Conservation (phyloP, 2,329 filamentous ascomycete genomes). For the Tolypocladium album region DNA sequence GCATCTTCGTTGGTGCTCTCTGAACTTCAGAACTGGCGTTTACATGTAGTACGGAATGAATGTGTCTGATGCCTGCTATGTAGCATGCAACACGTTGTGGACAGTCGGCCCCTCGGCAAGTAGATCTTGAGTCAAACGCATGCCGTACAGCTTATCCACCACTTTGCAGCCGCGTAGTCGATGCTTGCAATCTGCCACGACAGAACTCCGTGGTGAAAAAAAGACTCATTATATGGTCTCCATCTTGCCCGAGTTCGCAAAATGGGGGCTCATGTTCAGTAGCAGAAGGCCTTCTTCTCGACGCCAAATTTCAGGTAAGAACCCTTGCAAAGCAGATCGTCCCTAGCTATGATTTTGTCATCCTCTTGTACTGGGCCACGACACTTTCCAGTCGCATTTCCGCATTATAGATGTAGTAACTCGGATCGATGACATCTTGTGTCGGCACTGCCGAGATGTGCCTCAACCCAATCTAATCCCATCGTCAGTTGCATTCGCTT, state of each 20-base stretch:
- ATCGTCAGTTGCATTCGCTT: constrained; percentile 7
- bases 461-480: background rate
- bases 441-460: background rate
- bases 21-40: background rate
- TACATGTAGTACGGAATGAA: too few species aligned
- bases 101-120: background rate
- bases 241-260: constrained; percentile 29
- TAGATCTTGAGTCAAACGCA: background rate
- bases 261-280: constrained; percentile 27
- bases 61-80: too few species aligned
- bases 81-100: too few species aligned
- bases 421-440: background rate
- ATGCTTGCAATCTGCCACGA: constrained; percentile 12
- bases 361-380: constrained; percentile 21
- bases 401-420: constrained; percentile 33
- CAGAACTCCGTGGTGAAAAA: constrained; percentile 37
- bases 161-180: constrained; percentile 17
- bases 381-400: constrained; percentile 29
- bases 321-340: constrained; percentile 17
- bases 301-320: constrained; percentile 23
- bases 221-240: constrained; percentile 33
- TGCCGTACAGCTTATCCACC: too few species aligned
- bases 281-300: constrained; percentile 25
- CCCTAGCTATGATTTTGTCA: constrained; percentile 34
- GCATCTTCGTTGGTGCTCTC: background rate